Conservation (phyloP, 495 filamentous ascomycete genomes). For the Talaromyces thailandensis region DNA sequence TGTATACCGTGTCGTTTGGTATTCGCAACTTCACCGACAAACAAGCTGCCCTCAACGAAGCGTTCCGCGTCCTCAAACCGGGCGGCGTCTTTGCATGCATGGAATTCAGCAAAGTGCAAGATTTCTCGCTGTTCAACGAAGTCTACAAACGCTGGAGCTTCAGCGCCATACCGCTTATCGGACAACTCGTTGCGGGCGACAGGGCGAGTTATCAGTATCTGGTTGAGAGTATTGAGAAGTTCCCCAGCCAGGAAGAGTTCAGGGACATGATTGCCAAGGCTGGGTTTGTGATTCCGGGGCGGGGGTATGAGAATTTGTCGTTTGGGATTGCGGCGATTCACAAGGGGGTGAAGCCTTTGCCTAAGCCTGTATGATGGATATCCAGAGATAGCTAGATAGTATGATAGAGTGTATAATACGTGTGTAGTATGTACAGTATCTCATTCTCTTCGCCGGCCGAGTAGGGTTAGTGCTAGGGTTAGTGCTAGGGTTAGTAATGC, state of each 20-base stretch:
- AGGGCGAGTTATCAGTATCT: conserved; percentile 96
- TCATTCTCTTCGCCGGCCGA: not conserved
- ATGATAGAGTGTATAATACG: not conserved
- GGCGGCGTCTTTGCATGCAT: conserved; percentile 95
- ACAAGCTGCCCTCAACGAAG: conserved; percentile 66
- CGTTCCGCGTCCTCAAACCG: conserved; percentile 80
- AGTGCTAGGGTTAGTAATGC: not conserved
- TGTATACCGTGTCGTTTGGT: conserved; percentile 97
- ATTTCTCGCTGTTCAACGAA: conserved; percentile 59
- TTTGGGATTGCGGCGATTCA: conserved; percentile 92
- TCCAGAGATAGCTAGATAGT: no score
- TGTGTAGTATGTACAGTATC: not conserved
- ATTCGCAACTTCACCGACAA: conserved; percentile 95
- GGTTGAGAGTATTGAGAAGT: conserved; percentile 93
- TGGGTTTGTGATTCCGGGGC: conserved; percentile 75
- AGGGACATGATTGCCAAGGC: conserved; percentile 79
- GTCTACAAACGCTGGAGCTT: conserved; percentile 96
- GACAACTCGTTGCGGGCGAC: conserved; percentile 90
- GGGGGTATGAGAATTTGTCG: conserved; percentile 80
- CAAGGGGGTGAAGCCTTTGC: conserved; percentile 82
- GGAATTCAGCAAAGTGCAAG: conserved; percentile 83
- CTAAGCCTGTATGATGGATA: not conserved
- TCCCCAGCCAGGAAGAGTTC: conserved; percentile 79
- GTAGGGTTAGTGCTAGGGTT: not conserved
- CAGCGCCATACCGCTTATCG: conserved; percentile 85